Conservation (phyloP, 1,284 basidiomycete genomes). For the Bondarzewia mesenterica region DNA sequence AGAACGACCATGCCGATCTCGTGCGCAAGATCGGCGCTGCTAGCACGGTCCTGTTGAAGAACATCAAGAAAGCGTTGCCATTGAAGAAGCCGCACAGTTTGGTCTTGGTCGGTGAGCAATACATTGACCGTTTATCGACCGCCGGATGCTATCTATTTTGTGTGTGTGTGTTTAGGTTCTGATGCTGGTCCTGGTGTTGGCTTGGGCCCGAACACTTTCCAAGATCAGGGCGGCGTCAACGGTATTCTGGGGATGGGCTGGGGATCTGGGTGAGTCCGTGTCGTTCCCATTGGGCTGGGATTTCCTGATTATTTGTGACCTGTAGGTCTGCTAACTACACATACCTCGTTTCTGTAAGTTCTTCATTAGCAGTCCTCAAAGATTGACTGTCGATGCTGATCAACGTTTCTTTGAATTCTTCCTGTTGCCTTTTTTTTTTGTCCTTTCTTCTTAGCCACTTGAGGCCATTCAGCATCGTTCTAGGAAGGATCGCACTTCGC, state of each 20-base stretch:
- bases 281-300: neutral
- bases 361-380: neutral
- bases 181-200: neutral
- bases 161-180: neutral
- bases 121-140: neutral
- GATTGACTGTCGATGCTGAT: neutral
- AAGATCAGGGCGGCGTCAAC: slow-evolving; percentile 21
- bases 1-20: slow-evolving; percentile 63
- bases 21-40: slow-evolving; percentile 72
- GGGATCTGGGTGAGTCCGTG: slow-evolving; percentile 40
- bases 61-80: slow-evolving; percentile 58
- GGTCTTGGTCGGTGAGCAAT: slow-evolving; percentile 40
- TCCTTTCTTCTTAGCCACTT: slow-evolving; percentile 19
- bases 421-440: neutral
- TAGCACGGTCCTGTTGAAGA: slow-evolving; percentile 79
- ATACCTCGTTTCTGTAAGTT: neutral
- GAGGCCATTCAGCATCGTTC: slow-evolving; percentile 65
- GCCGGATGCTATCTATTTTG: neutral
- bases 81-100: slow-evolving; percentile 51
- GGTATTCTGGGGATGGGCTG: slow-evolving; percentile 57
- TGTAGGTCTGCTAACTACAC: neutral
- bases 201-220: neutral
- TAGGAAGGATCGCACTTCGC: slow-evolving; percentile 49
- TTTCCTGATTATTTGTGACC: neutral
- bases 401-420: neutral